These are phyloP conservation scores for Fusarium xylarioides DNA, from an alignment of 2,329 filamentous ascomycete genomes.

Conservation along the genomic window DNA sequence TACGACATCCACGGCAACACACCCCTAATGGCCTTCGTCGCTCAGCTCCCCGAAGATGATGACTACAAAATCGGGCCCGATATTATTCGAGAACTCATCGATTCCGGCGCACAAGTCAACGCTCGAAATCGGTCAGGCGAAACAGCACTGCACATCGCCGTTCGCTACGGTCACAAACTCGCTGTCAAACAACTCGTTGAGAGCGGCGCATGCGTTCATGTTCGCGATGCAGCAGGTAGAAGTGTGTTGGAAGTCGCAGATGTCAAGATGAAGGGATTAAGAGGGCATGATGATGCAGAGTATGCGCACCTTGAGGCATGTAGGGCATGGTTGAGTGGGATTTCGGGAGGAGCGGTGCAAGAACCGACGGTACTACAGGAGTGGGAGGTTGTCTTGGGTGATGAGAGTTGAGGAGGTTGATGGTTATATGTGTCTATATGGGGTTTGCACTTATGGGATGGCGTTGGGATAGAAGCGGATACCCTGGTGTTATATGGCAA, in stretches of 20 bases:
- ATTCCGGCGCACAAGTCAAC: conserved; percentile 56
- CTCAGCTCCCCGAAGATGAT: conserved; percentile 60
- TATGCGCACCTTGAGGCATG: conserved; percentile 58
- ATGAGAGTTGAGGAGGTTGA: background rate
- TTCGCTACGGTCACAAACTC: conserved; percentile 61
- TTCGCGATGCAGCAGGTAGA: conserved; percentile 54
- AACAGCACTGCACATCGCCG: conserved; percentile 64
- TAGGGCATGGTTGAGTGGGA: conserved; percentile 56
- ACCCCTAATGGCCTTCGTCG: conserved; percentile 64
- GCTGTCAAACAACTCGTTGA: conserved; percentile 58
- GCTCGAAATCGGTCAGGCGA: conserved; percentile 64
- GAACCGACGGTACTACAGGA: conserved; percentile 52
- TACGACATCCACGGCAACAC: conserved; percentile 63
- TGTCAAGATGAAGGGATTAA: conserved; percentile 47
- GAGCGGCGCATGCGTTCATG: conserved; percentile 59
- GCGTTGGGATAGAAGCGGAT: conserved; percentile 23
- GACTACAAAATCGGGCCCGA: conserved; percentile 58
- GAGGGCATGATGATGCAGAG: conserved; percentile 43
- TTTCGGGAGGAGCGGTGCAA: conserved; percentile 48
- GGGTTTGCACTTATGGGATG: background rate
- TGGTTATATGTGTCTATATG: background rate
- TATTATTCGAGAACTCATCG: conserved; percentile 56
- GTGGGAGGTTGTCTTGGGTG: conserved; percentile 45
- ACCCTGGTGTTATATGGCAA: conserved; percentile 4
- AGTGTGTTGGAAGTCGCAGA: conserved; percentile 59